Evolutionary conservation across 257 asterid genomes (phyloP), one percentile per base, ranked within the genome.

Genomic region (Parsonsia alboflavescens): DNA sequence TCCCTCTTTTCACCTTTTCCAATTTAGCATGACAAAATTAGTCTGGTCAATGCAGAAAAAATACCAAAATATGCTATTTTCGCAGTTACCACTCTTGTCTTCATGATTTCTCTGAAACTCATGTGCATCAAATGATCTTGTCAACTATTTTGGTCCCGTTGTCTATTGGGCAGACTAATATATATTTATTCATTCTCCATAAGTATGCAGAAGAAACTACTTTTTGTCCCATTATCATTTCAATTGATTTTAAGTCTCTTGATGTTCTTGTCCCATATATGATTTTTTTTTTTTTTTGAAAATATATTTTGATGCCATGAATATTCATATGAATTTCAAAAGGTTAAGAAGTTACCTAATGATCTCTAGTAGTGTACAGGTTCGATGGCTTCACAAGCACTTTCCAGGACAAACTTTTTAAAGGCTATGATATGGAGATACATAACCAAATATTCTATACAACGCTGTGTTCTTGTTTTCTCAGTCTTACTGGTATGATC

Each of bases 301-400:
- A 33, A 21, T 36, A 22, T 39, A 46, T 13, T 49, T 46, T 74
- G 33, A 52, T 52, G 39, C 24, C 39, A 42, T 66, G 19, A 41
- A 67, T 42, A 44, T 11, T 46, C n/a, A 54, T 48, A 16, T 26
- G 46, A 22, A 45, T 17, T 7, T 21, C 21, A 39, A 49, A 33
- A 53, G 63, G 65, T 66, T 64, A 42, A 11, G 46, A 72, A 72
- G 64, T 46, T 71, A 59, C 64, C 33, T 73, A 61, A 65, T 70
- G 46, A 44, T 76, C 12, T 62, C 66, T 80, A 64, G 74, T 56
- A 75, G 72, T 73, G 77, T 77, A 33, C 96, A 95, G 99, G 89
- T 95, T 79, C 80, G 99, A 95, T 89, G 99, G 99, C 69, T 95
- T 92, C 86, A 95, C 99, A 22, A 95, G 99, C 86, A 95, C 99